Evolutionary conservation across 768 basidiomycete species (phyloP), one percentile per base, ranked within the genome.

Genomic region (Calocybe gangraenosa): DNA sequence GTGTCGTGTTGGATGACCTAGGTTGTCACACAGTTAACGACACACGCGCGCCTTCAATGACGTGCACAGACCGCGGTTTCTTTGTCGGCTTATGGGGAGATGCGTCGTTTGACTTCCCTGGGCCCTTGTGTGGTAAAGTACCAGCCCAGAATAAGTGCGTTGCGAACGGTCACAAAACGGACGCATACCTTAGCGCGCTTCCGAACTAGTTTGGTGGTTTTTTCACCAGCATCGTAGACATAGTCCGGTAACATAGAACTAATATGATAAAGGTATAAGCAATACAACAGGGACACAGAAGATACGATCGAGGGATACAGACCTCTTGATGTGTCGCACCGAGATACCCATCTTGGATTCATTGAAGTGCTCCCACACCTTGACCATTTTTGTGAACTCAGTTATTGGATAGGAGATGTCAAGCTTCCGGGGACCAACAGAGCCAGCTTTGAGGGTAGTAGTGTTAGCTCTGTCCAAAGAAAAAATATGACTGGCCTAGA

Each of bases 401-500:
- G 85, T 87, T 3, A 92, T 96, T 3, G 96, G 96, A 68, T 93
- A 97, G 38, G 94, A 94, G 47, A 99, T 94, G 64, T 99, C 96
- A 53, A 99, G 73, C 60, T 79, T 84, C 52, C 94, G 78, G 42
- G 87, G 83, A 20, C 87, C 92, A 49, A 75, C 66, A 6, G 85
- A 71, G 15, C 85, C 87, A 50, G 83, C 92, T 93, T 71, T 37
- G 54, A 58, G 42, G 30, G 35, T 28, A 28, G 23, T 33, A 51
- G 25, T 14, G 37, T 37, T 34, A 38, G 49, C 10, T 28, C 42
- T 36, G 11, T 37, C 40, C 48, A 32, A 32, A 51, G 21, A 41
- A 40, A 50, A 5, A 46, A 42, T 39, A 40, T 18, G 34, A 38
- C 44, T 28, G 20, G 25, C 30, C 31, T 22, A 51, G 17, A 74